These are phyloP conservation scores for Diaporthe citri DNA, from an alignment of 2,329 filamentous ascomycete genomes.

Conservation along the genomic window DNA sequence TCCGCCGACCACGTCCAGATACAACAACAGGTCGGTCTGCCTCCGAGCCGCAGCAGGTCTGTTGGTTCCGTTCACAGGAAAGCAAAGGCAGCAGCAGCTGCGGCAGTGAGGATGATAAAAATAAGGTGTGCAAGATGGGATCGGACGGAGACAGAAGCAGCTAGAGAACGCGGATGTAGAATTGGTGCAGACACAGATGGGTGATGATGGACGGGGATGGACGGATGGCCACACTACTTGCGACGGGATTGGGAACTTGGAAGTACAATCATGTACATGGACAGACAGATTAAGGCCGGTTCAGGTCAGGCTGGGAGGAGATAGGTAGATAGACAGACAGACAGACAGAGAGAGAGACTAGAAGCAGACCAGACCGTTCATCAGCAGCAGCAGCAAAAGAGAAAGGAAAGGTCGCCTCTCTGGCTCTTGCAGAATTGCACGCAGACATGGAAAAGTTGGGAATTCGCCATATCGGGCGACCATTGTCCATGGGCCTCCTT, in stretches of 20 bases:
- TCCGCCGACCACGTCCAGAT: constrained; percentile 27
- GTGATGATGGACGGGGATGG: background rate
- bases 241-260: background rate
- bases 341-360: background rate
- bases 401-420: background rate
- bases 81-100: background rate
- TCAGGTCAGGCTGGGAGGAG: background rate
- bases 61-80: background rate
- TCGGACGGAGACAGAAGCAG: constrained; percentile 6
- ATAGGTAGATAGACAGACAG: background rate
- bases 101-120: background rate
- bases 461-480: constrained; percentile 28
- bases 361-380: background rate
- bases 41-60: background rate
- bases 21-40: constrained; percentile 4
- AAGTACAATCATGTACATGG: constrained; percentile 16
- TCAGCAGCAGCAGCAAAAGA: background rate
- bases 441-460: constrained; percentile 29
- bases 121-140: background rate
- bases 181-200: constrained; percentile 4
- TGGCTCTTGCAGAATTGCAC: background rate
- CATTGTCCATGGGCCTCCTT: constrained; percentile 14
- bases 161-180: constrained; percentile 26
- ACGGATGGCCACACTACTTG: constrained; percentile 20
- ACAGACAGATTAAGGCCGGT: background rate